Base-by-base conservation (phyloP, 148 eudicot species). In the Vaccinium macrocarpon region DNA sequence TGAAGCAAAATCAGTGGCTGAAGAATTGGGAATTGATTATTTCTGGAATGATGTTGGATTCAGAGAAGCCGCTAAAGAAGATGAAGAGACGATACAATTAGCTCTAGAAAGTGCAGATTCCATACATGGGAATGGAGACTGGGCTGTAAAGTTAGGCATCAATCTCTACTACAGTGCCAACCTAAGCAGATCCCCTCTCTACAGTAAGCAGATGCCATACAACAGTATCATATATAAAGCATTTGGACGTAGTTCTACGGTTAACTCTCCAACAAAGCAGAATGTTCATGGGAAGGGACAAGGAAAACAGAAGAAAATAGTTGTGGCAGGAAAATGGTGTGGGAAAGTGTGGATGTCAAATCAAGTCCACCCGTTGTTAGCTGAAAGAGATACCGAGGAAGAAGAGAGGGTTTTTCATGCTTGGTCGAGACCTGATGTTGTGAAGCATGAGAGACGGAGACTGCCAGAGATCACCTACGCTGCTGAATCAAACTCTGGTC, bases 281-380 rank as follows among this genome's bases (percentile, higher is more conserved):
- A 82, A 86, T 38, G 76, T 86, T 51, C 51, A 49, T 61, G 90
- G 88, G 55, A 90, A 79, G 87, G 86, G 92, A 16, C 80, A 85
- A 72, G 90, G 93, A 35, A 91, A 90, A 87, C 99, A 92, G 89
- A 95, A 87, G 83, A 94, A 92, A 81, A 83, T 91, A 46, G 88
- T 92, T 25, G 90, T 93, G 85, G 99, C 96, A 25, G 99, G 99
- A 66, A 94, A 92, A 89, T 96, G 99, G 99, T 96, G 99, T 57
- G 99, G 99, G 74, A 96, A 90, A 93, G 98, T 95, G 51, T 96
- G 99, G 99, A 96, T 93, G 98, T 92, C 99, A 1, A 94, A 88
- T 86, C 98, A 96, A 82, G 98, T 92, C 87, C 99, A 96, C 82
- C 94, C 95, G 11, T 87, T 96, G 85, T 86, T 96, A 66, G 90